Conservation (phyloP, 257 asterid genomes). For the Parsonsia alboflavescens region DNA sequence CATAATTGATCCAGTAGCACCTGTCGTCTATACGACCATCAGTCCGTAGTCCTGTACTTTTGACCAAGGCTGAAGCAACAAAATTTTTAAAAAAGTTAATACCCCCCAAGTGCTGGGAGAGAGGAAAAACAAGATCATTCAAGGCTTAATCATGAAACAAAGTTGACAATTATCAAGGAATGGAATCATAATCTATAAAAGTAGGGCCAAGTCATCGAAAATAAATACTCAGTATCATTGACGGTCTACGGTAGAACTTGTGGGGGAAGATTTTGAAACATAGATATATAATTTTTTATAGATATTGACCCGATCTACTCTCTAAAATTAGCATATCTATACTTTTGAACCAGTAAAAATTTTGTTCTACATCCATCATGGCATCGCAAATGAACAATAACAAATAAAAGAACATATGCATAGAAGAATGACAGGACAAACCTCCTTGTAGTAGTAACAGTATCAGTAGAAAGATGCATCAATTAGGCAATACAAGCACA, state of each 20-base stretch:
- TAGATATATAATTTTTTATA: too few relatives aligned
- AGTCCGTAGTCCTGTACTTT: slow-evolving; percentile 77
- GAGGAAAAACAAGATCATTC: not conserved
- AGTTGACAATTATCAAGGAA: not conserved
- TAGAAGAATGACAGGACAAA: not conserved
- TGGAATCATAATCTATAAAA: not conserved
- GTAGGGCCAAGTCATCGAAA: not conserved
- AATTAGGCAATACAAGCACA: too few relatives aligned
- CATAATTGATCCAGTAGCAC: slow-evolving; percentile 86
- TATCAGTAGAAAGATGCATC: too few relatives aligned
- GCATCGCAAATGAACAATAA: not conserved
- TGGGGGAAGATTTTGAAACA: too few relatives aligned
- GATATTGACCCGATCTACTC: too few relatives aligned
- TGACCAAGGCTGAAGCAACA: slow-evolving; percentile 58
- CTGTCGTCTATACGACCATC: slow-evolving; percentile 89
- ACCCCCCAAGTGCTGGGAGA: not conserved
- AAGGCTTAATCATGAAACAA: not conserved
- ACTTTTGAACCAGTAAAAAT: too few relatives aligned
- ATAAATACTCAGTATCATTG: not conserved
- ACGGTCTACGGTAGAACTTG: too few relatives aligned
- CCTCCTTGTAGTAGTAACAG: too few relatives aligned
- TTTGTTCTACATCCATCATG: too few relatives aligned
- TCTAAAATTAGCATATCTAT: too few relatives aligned
- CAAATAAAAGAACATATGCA: not conserved
- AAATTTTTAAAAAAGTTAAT: slow-evolving; percentile 14